Evolutionary conservation across 169 alveolate species (phyloP).

Genomic region (Toxoplasma gondii): DNA sequence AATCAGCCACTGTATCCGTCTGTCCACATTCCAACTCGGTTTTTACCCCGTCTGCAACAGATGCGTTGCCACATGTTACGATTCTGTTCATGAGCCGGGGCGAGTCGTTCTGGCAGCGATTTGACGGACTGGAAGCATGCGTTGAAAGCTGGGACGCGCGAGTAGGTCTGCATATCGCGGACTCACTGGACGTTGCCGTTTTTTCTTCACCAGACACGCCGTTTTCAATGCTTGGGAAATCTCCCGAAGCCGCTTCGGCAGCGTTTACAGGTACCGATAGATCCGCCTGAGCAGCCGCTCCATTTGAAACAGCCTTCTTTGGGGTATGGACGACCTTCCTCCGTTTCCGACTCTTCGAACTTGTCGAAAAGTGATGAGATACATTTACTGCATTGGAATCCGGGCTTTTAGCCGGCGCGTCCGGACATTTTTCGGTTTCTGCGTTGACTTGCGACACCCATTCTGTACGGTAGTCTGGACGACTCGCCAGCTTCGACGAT

Average conservation of each 20-base stretch:
- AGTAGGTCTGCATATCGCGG: background rate
- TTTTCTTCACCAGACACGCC: background rate
- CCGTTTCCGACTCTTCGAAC: background rate
- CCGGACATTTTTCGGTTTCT: background rate
- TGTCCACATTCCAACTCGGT: no score
- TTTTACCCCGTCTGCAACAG: no score
- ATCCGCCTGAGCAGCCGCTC: background rate
- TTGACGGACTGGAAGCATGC: no score
- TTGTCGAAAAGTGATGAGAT: background rate
- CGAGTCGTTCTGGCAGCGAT: no score
- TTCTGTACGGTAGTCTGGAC: background rate
- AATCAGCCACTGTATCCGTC: no score
- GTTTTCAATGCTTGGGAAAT: background rate
- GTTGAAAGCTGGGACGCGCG: background rate
- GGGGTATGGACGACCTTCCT: background rate
- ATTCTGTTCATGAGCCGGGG: no score
- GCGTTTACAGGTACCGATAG: background rate
- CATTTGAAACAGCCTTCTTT: background rate
- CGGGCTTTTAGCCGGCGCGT: background rate
- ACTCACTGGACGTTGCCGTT: background rate
- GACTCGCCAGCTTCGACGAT: background rate
- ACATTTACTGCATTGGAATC: background rate
- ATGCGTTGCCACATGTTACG: no score
- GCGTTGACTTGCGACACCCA: background rate
- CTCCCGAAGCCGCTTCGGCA: background rate